phyloP scores from a whole-genome alignment of 768 basidiomycete genomes.

The Roridomyces roridus region DNA sequence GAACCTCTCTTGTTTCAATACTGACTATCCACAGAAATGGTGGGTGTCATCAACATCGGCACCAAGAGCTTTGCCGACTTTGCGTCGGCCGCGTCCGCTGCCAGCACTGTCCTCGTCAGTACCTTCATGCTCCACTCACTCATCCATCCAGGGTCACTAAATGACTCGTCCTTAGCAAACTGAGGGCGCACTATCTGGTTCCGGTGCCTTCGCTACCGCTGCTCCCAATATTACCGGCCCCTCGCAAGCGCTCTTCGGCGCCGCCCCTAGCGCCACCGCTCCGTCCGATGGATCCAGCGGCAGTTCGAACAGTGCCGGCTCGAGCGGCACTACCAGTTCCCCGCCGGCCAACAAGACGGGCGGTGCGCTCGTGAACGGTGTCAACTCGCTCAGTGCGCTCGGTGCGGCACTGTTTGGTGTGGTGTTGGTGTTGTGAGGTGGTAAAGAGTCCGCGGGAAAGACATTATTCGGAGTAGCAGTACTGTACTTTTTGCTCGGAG shows the following conservation, averaged over 20 bases:
- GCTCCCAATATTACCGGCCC: not conserved
- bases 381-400: not conserved
- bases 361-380: not conserved
- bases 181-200: not conserved
- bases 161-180: not conserved
- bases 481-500: no score
- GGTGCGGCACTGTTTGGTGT: not conserved
- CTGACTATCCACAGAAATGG: not conserved
- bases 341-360: not conserved
- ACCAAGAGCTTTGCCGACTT: not conserved
- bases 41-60: slow-evolving; percentile 10
- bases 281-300: not conserved
- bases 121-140: not conserved
- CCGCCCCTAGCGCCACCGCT: not conserved
- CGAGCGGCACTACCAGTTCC: not conserved
- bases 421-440: slow-evolving; percentile 1
- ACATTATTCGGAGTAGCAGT: no score
- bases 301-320: not conserved
- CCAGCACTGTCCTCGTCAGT: not conserved
- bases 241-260: not conserved
- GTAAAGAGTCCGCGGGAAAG: no score
- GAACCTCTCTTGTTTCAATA: not conserved
- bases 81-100: not conserved
- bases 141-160: not conserved
- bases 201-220: slow-evolving; percentile 1